These are phyloP conservation scores for Brasenia schreberi DNA, from an alignment of 164 flowering plant genomes.

Conservation along the genomic window DNA sequence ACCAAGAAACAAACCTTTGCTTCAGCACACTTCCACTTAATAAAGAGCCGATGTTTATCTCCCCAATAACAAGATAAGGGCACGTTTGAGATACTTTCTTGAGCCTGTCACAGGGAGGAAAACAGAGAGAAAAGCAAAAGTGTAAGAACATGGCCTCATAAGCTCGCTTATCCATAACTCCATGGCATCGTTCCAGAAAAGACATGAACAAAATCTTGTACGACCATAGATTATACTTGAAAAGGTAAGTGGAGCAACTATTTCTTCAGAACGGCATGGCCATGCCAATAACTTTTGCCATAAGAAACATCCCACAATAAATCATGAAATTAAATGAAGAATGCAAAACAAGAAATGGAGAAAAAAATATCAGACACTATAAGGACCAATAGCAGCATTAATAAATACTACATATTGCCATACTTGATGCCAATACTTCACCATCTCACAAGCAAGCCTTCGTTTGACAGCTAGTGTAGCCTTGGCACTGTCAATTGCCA, in stretches of 20 bases:
- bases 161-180: no score
- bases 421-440: constrained; percentile 98
- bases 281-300: no score
- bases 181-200: no score
- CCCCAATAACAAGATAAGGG: constrained; percentile 87
- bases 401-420: not conserved
- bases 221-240: no score
- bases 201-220: no score
- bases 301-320: no score
- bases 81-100: constrained; percentile 69
- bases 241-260: no score
- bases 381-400: not conserved
- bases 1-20: constrained; percentile 56
- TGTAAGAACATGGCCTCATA: no score
- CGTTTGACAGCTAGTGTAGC: constrained; percentile 97
- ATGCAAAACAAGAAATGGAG: not conserved
- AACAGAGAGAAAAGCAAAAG: no score
- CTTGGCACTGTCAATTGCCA: constrained; percentile 94
- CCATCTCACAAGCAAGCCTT: constrained; percentile 99
- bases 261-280: no score
- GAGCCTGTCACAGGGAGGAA: constrained; percentile 31
- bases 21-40: constrained; percentile 83
- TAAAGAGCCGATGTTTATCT: constrained; percentile 63
- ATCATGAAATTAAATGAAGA: constrained; percentile 3
- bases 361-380: not conserved